A percentile compares a stretch with the other conserved stretches of the same genome.
Conservation (phyloP, 495 filamentous ascomycete genomes). For the Chaetomium tenue region DNA sequence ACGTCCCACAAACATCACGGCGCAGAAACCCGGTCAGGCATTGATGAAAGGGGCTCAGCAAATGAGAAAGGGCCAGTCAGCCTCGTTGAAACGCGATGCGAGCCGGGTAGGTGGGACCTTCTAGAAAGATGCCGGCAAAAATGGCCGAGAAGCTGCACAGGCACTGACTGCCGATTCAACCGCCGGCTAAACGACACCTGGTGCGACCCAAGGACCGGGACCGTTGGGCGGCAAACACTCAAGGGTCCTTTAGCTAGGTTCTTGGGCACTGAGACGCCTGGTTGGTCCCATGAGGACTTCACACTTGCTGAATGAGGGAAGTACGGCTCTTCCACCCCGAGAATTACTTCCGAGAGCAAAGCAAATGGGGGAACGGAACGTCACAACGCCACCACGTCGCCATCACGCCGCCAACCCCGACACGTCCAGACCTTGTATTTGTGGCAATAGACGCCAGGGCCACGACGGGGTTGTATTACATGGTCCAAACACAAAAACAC, state of each 20-base stretch:
- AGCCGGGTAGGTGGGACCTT: conserved; percentile 11
- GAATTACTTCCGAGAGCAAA: background rate
- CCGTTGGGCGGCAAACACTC: background rate
- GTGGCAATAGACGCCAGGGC: background rate
- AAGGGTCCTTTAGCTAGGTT: background rate
- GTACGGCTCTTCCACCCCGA: conserved; percentile 12
- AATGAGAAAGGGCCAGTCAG: conserved; percentile 25
- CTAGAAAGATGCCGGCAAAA: conserved; percentile 13
- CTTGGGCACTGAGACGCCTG: background rate
- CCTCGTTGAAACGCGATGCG: conserved; percentile 18
- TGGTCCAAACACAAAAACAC: no score
- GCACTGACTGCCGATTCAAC: conserved; percentile 27
- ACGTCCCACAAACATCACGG: background rate
- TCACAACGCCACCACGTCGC: conserved; percentile 1
- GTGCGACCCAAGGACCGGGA: conserved; percentile 19
- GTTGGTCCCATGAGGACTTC: conserved; percentile 10
- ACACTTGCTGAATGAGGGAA: conserved; percentile 17
- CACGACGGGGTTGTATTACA: background rate
- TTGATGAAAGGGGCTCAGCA: conserved; percentile 12
- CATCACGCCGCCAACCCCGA: background rate
- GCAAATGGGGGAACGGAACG: background rate
- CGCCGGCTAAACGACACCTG: conserved; percentile 24
- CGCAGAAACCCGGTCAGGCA: conserved; percentile 22
- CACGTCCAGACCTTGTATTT: background rate
- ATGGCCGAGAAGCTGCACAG: background rate